phyloP scores from a whole-genome alignment of 306 rosid species.

The Cicer chorassanicum region DNA sequence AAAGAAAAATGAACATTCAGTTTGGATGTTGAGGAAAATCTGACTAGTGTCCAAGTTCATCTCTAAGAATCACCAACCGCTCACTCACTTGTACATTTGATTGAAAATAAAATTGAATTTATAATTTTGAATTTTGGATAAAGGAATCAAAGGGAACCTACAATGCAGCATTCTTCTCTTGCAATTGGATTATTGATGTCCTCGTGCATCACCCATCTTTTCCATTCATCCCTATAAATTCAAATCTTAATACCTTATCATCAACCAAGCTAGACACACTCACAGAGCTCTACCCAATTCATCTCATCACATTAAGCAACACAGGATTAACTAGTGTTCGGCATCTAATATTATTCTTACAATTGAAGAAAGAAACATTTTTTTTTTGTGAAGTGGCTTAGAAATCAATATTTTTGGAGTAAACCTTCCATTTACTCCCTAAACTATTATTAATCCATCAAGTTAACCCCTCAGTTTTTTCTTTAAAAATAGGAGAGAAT shows the following conservation, averaged over 20 bases:
- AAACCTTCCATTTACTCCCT: too few species aligned
- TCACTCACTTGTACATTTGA: slow-evolving; percentile 22
- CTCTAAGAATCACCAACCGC: slow-evolving; percentile 39
- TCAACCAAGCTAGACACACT: slow-evolving; percentile 60
- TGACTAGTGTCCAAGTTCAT: slow-evolving; percentile 24
- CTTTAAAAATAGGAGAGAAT: too few species aligned
- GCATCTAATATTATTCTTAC: slow-evolving; percentile 25
- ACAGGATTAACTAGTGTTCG: slow-evolving; percentile 34
- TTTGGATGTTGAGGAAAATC: slow-evolving; percentile 7
- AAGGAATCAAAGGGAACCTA: slow-evolving; percentile 66
- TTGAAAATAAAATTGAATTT: slow-evolving; percentile 35
- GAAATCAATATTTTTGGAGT: too few species aligned
- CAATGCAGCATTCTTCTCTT: slow-evolving; percentile 61
- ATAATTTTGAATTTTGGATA: slow-evolving; percentile 42
- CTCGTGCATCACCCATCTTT: slow-evolving; percentile 84
- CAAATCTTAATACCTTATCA: slow-evolving; percentile 69
- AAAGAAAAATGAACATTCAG: background rate
- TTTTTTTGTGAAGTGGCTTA: background rate
- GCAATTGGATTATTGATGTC: slow-evolving; percentile 64
- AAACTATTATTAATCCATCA: too few species aligned
- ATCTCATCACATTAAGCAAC: slow-evolving; percentile 44
- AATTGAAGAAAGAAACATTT: background rate
- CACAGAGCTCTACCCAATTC: slow-evolving; percentile 54
- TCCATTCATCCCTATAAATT: slow-evolving; percentile 89
- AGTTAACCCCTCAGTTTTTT: too few species aligned